These are phyloP conservation scores for Solanum bulbocastanum DNA, from an alignment of 257 asterid species.

Conservation along the genomic window DNA sequence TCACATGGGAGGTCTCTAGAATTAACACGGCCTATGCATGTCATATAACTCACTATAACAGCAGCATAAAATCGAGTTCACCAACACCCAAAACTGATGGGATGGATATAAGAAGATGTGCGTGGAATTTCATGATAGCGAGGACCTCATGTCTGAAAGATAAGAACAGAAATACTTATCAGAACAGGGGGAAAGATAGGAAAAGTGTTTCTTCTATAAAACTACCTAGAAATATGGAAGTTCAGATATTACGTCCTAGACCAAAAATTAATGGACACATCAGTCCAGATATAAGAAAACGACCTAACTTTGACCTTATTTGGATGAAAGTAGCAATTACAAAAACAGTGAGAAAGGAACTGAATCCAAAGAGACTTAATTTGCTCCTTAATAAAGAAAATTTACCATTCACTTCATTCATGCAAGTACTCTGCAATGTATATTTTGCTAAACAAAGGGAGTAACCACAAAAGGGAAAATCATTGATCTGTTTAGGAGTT, in stretches of 20 bases:
- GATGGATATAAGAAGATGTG: conserved; percentile 66
- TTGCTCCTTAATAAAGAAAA: not conserved
- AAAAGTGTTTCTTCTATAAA: not conserved
- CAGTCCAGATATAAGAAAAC: not conserved
- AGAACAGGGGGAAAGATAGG: not conserved
- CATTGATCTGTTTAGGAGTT: not conserved
- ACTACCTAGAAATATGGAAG: not conserved
- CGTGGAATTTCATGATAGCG: conserved; percentile 46
- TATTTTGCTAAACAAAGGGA: not conserved
- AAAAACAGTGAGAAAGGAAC: not conserved
- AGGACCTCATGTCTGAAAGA: conserved; percentile 58
- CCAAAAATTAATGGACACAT: not conserved
- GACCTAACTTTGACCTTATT: not conserved
- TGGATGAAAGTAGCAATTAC: not conserved
- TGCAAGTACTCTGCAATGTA: not conserved
- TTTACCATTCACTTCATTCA: not conserved
- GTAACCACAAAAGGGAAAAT: not conserved
- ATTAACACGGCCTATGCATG: not conserved
- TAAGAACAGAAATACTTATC: not conserved
- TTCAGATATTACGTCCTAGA: not conserved
- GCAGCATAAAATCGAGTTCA: conserved; percentile 4
- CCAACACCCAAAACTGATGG: conserved; percentile 57
- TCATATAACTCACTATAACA: not conserved
- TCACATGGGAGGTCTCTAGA: not conserved
- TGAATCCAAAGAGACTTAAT: not conserved